Base-by-base conservation (phyloP, 2,329 filamentous ascomycete genomes). In the Exophiala oligosperma region DNA sequence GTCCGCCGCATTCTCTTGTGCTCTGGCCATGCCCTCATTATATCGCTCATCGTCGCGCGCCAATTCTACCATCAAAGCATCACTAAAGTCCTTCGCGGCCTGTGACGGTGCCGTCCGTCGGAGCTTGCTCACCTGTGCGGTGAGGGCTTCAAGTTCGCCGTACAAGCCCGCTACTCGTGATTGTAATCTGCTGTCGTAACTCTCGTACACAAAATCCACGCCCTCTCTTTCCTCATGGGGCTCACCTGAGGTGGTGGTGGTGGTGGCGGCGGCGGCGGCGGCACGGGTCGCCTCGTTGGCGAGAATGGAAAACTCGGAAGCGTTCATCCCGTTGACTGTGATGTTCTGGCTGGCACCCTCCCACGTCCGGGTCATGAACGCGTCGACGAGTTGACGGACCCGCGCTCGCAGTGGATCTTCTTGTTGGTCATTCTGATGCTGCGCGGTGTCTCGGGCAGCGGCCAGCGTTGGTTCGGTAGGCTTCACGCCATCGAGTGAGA, bases 311-410 rank as follows among this genome's bases (percentile, higher is more conserved):
- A 61, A 61, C 11, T 54, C 23, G 4, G 59, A 54, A 23, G 61
- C 65, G 56, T 80, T 77, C 28, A 80, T 68, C 1, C 78, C 78
- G 60, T 80, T 80, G 62, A 80, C 77, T 62, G 70, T 73, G 52
- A 80, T 73, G n/a, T 73, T 77, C 47, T 72, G 64, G 23, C 74
- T 71, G 7, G 78, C 77, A 26, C 72, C 69, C 37, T 69, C 69
- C 69, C 77, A 78, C 32, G 76, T 79, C 54, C 72, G 69, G 32
- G 65, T 68, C 60, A 80, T 78, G 64, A 77, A 80, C 68, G 78
- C 49, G 60, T 62, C 57, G 32, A 65, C 61, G 49, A 64, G 57
- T 23, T 55, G 35, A 11, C 53, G 58, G 14, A 67, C 65, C 7
- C 57, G 54, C 7, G 52, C 54, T 54, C 64, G 65, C 4, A 68